Base-by-base conservation (phyloP, 441 rosid species). In the Francoa sonchifolia region DNA sequence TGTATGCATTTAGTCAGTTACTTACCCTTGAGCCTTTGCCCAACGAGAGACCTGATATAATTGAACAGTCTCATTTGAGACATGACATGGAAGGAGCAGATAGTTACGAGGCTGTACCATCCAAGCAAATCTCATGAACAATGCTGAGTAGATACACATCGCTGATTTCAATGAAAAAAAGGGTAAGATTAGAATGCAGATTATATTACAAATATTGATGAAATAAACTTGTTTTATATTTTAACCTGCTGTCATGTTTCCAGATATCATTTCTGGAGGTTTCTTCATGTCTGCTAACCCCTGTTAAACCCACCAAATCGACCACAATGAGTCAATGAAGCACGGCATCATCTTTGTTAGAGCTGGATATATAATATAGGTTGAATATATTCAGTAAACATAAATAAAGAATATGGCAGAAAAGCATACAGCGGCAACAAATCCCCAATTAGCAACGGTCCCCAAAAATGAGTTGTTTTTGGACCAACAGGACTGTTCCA, bases 381-480 rank as follows among this genome's bases (percentile, higher is more conserved):
- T 28, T 5, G 8, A 37, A 19, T 27, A 28, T 20, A n/a, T 12
- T 17, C 28, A 36, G 29, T 27, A 19, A 7, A 34, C 21, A 16
- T n/a, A n/a, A 10, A 19, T 47, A 18, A 48, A 20, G 31, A 26
- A 21, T 13, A 43, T 27, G 19, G 42, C 15, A 44, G 19, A 5
- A 44, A 58, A 58, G 32, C 74, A 56, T 82, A 90, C 98, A 31
- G 96, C 93, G 48, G 21, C 63, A 43, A 86, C 95, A 5, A 86
- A 78, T 41, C 98, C 96, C 98, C 98, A 90, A 36, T 90, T 90
- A 35, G 96, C 95, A 44, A 90, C 62, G 98, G 98, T 5, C 98
- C 98, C 95, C 98, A 86, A 50, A 86, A 90, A 60, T 86, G 96
- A 18, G 90, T 82, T 26, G 99, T 86, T 62, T 90, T 86, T 0